These are phyloP conservation scores for Cichorium intybus DNA, from an alignment of 140 eudicot genomes.

Conservation along the genomic window DNA sequence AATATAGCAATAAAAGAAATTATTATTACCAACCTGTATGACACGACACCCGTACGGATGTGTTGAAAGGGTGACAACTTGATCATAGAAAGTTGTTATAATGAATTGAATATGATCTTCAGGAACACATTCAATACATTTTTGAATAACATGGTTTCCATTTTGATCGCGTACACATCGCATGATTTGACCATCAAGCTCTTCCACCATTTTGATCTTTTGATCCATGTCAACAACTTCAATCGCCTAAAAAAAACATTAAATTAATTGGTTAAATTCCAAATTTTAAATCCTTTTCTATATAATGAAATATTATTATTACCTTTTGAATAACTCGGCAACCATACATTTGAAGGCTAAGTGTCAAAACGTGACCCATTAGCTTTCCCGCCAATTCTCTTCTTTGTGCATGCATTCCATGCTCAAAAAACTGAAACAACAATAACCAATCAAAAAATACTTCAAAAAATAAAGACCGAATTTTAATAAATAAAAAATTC, in stretches of 20 bases:
- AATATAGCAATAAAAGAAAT: not conserved
- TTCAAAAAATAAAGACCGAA: not conserved
- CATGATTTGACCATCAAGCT: conserved; percentile 90
- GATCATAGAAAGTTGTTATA: conserved; percentile 72
- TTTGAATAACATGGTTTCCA: conserved; percentile 94
- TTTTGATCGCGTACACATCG: conserved; percentile 98
- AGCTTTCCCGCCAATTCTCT: conserved; percentile 87
- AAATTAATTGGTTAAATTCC: not conserved
- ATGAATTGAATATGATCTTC: conserved; percentile 90
- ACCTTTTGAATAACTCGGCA: conserved; percentile 99
- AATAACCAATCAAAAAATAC: not conserved
- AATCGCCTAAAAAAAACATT: conserved; percentile 54
- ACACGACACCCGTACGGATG: conserved; percentile 99
- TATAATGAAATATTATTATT: not conserved
- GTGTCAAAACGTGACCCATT: conserved; percentile 72
- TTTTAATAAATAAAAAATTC: not conserved
- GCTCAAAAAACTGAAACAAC: conserved; percentile 79
- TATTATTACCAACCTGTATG: conserved; percentile 53
- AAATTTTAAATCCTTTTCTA: not conserved
- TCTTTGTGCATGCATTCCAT: conserved; percentile 83
- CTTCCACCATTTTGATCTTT: conserved; percentile 93
- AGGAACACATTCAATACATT: conserved; percentile 97
- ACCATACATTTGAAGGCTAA: conserved; percentile 94
- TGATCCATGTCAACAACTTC: conserved; percentile 99
- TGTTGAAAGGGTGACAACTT: conserved; percentile 92